These are phyloP conservation scores for Hyaloraphidium curvatum DNA, from an alignment of 192 early-diverging fungal species.

Conservation along the genomic window DNA sequence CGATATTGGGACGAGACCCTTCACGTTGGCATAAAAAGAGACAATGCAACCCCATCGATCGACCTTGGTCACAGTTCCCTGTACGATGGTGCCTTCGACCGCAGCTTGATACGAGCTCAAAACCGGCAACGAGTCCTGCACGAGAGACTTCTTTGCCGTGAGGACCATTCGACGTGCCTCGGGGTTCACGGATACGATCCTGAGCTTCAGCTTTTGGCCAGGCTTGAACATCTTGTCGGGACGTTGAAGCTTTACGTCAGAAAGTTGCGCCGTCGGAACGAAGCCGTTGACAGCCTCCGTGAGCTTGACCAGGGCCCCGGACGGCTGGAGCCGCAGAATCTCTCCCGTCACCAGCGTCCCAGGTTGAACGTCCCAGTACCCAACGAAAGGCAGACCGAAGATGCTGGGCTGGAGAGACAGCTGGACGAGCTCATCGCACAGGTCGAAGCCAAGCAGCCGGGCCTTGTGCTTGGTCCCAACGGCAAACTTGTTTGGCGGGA, in stretches of 20 bases:
- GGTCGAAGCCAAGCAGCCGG: conserved; percentile 60
- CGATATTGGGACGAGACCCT: no score
- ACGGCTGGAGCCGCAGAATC: not conserved
- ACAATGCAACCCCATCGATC: no score
- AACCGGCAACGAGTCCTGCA: no score
- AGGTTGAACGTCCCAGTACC: conserved; percentile 40
- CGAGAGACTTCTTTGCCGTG: no score
- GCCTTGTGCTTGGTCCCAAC: conserved; percentile 51
- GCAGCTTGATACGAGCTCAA: no score
- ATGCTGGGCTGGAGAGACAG: conserved; percentile 50
- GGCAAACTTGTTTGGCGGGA: conserved; percentile 31
- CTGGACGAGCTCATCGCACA: conserved; percentile 49
- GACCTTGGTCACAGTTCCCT: no score
- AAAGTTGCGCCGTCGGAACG: conserved; percentile 49
- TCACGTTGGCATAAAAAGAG: no score
- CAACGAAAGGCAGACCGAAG: conserved; percentile 46
- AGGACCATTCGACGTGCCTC: no score
- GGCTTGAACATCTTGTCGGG: conserved; percentile 13
- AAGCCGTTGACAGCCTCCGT: conserved; percentile 43
- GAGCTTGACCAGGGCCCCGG: conserved; percentile 24
- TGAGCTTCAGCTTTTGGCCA: conserved; percentile 53
- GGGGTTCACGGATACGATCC: conserved; percentile 37
- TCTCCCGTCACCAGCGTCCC: conserved; percentile 24
- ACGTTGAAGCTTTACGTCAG: conserved; percentile 40
- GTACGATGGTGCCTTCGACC: no score